Percentiles rank a stretch among this genome's conserved stretches.
Conservation (phyloP, 2,329 filamentous ascomycete species). For the Raffaelea ambrosiae region DNA sequence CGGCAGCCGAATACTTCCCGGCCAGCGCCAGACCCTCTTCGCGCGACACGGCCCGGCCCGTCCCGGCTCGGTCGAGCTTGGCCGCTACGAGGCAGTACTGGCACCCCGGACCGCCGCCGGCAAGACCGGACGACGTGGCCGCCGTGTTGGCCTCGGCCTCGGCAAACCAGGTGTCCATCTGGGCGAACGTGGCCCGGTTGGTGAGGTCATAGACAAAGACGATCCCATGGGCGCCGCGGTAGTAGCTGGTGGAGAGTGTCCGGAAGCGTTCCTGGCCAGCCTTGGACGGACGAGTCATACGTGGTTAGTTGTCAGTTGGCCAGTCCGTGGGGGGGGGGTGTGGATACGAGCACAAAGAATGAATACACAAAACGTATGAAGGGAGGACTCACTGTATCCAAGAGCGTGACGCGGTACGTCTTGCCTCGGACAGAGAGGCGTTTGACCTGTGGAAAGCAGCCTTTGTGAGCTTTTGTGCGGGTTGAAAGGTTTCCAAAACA, state of each 20-base stretch:
- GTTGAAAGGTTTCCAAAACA: background rate
- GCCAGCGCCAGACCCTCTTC: slow-evolving; percentile 41
- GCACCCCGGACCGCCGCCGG: background rate
- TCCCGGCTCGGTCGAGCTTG: slow-evolving; percentile 39
- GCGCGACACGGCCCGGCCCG: slow-evolving; percentile 31
- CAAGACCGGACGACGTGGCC: slow-evolving; percentile 13
- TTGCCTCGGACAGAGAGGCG: slow-evolving; percentile 43
- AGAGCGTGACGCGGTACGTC: slow-evolving; percentile 42
- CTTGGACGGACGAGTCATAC: slow-evolving; percentile 15
- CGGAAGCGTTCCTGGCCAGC: slow-evolving; percentile 40
- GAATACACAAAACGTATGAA: background rate
- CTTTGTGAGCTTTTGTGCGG: too few species aligned
- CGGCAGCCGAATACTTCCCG: slow-evolving; percentile 21
- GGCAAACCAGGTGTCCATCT: slow-evolving; percentile 46
- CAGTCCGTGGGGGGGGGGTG: too few species aligned
- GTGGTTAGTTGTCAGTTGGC: too few species aligned
- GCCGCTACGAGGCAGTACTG: slow-evolving; percentile 30
- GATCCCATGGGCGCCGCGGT: slow-evolving; percentile 40
- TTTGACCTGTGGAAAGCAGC: slow-evolving; percentile 34
- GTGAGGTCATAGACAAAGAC: slow-evolving; percentile 42
- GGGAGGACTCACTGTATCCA: slow-evolving; percentile 34
- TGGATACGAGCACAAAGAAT: background rate
- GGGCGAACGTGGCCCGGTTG: slow-evolving; percentile 38
- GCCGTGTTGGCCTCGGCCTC: slow-evolving; percentile 41
- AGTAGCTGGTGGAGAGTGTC: slow-evolving; percentile 41